Evolutionary conservation across 495 filamentous ascomycete species (phyloP).

Genomic region (Chaetomium fimeti): DNA sequence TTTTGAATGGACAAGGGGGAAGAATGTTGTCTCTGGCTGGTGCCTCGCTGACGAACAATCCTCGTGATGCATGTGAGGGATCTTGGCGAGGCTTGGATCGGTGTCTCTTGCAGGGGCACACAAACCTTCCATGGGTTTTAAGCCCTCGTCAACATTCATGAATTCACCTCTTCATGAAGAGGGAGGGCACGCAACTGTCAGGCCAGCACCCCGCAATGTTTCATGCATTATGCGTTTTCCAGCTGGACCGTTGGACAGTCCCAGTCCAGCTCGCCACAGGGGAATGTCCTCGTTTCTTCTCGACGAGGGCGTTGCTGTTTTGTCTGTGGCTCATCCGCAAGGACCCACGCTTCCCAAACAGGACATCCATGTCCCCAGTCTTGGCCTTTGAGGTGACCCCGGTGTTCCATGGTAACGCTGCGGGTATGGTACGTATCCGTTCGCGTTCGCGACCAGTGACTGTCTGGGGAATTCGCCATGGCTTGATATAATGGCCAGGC

Average conservation of each 20-base stretch:
- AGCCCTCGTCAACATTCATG: too few relatives aligned
- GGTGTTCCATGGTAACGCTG: conserved; percentile 15
- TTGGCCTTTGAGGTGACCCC: conserved; percentile 12
- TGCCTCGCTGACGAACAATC: conserved; percentile 1
- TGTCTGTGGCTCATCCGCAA: conserved; percentile 10
- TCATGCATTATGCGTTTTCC: conserved; percentile 1
- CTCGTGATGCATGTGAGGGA: conserved; percentile 20
- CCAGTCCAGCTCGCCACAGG: conserved; percentile 1
- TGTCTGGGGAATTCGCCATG: conserved; percentile 18
- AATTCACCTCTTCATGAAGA: too few relatives aligned
- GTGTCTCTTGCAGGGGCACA: neutral
- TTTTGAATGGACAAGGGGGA: neutral
- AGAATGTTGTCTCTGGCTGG: conserved; percentile 1
- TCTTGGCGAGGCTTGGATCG: conserved; percentile 6
- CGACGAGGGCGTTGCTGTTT: conserved; percentile 1
- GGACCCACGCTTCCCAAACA: conserved; percentile 20
- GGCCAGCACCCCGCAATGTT: neutral
- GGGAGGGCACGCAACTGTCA: neutral
- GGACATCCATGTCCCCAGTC: conserved; percentile 17
- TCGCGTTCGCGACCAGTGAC: conserved; percentile 10
- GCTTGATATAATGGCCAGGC: conserved; percentile 15
- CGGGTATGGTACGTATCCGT: conserved; percentile 16
- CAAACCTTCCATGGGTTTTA: too few relatives aligned
- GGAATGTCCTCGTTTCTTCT: neutral
- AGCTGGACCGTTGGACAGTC: neutral